Conservation (phyloP, 1,139 yeast species). For the Taphrina populina region DNA sequence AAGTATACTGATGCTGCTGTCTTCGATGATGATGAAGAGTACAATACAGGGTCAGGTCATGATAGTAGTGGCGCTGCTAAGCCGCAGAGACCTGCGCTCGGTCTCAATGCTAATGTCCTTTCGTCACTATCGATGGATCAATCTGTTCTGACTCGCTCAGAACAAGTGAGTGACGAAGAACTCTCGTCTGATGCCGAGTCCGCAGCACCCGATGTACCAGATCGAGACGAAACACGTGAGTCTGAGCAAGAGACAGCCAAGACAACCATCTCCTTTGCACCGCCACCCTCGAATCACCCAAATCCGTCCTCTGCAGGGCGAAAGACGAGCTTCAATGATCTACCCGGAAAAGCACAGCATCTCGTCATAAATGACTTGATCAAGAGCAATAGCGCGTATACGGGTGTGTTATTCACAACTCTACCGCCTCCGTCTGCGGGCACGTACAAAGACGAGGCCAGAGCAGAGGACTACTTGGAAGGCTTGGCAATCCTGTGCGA, state of each 20-base stretch:
- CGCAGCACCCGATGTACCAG: no score
- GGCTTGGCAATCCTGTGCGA: slow-evolving; percentile 78
- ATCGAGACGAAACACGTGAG: slow-evolving; percentile 1
- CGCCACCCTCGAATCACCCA: slow-evolving; percentile 20
- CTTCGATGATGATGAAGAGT: slow-evolving; percentile 17
- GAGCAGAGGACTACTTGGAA: slow-evolving; percentile 70
- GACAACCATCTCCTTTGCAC: slow-evolving; percentile 9
- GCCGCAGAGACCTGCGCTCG: no score
- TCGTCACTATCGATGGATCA: no score
- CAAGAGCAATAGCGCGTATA: slow-evolving; percentile 58
- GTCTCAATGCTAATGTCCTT: no score
- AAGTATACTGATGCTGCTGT: slow-evolving; percentile 15
- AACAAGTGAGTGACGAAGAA: no score
- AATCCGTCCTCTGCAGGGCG: not conserved
- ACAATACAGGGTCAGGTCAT: slow-evolving; percentile 4
- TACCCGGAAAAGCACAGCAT: slow-evolving; percentile 91
- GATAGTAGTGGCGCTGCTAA: no score
- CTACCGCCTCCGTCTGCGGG: slow-evolving; percentile 85
- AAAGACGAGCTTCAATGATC: slow-evolving; percentile 62
- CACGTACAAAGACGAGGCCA: slow-evolving; percentile 67
- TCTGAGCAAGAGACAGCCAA: not conserved
- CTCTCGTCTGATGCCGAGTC: no score
- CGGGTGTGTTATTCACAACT: slow-evolving; percentile 79
- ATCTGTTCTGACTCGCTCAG: no score
- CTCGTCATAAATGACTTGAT: slow-evolving; percentile 81